Evolutionary conservation across 163 green algal genomes (phyloP), one percentile per base, ranked within the genome.

Genomic region (Scenedesmus sp.): DNA sequence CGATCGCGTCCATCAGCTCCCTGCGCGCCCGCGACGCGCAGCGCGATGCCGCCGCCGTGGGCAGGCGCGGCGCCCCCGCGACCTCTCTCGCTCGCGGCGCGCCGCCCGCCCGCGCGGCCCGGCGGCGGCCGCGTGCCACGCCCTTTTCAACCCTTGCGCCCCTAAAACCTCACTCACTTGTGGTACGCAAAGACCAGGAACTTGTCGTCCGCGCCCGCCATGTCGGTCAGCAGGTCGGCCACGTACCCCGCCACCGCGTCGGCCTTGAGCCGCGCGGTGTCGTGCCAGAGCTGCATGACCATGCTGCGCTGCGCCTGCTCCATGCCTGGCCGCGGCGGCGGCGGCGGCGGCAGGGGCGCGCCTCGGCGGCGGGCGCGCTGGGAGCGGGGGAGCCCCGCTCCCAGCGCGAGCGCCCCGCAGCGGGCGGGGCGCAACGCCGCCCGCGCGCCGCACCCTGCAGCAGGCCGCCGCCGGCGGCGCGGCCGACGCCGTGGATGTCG

Each of bases 161-260:
- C n/a, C 50, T 11, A 58, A 58, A 58, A 7, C 5, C 50, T 58
- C 50, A 58, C n/a, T n/a, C 47, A 81, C 73, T 69, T 83, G 87
- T 99, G 96, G 83, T 99, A 96, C 0, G 92, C 96, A 87, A 99
- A 99, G 2, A 99, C 85, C 13, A 98, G 84, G 66, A 98, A 87
- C 85, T 99, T 99, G 17, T 87, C 83, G 18, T 63, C 79, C 20
- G 10, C 77, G 53, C 44, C 54, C 67, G 58, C 57, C 60, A 81
- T 50, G 62, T 75, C 36, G 10, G 62, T 22, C 67, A 79, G 54
- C 47, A 71, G 66, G 31, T 82, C 75, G 22, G 34, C 48, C n/a
- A 82, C 70, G 67, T 86, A 86, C 63, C 82, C 78, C 31, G 79
- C 50, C 67, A 90, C 85, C 2, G 76, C 80, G 2, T 24, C 69